A percentile compares a stretch with the other conserved stretches of the same genome.
phyloP scores from a whole-genome alignment of 148 eudicot species.

The Oxyria digyna region DNA sequence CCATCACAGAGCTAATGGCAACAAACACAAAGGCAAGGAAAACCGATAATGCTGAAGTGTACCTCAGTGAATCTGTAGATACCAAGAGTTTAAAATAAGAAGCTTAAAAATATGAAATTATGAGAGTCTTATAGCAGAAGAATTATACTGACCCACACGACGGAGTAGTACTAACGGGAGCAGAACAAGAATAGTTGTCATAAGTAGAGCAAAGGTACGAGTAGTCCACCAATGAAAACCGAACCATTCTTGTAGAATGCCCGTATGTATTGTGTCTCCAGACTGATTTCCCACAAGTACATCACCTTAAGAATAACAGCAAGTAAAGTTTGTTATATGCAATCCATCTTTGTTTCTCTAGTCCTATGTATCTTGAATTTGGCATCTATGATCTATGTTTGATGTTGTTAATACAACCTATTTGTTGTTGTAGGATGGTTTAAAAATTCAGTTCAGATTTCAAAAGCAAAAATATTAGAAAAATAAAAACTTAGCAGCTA shows the following conservation, averaged over 20 bases:
- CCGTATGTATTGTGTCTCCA: slow-evolving; percentile 61
- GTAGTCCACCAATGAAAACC: slow-evolving; percentile 97
- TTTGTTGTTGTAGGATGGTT: too few relatives aligned
- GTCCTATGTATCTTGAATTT: background rate
- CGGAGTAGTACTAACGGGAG: slow-evolving; percentile 69
- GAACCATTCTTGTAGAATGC: slow-evolving; percentile 89
- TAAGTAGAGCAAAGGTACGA: slow-evolving; percentile 56
- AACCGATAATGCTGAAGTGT: slow-evolving; percentile 78
- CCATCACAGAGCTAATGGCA: slow-evolving; percentile 60
- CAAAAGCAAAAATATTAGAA: background rate
- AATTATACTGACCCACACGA: slow-evolving; percentile 57
- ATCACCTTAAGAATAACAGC: slow-evolving; percentile 40
- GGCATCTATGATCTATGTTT: background rate
- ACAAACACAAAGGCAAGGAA: slow-evolving; percentile 76
- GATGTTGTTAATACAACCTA: background rate
- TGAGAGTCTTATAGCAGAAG: background rate
- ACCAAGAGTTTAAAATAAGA: too few relatives aligned
- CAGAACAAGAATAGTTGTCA: slow-evolving; percentile 42
- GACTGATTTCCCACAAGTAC: slow-evolving; percentile 79
- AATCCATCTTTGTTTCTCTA: background rate
- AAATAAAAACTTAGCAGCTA: background rate
- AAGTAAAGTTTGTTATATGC: background rate
- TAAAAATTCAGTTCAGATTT: background rate
- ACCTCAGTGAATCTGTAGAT: slow-evolving; percentile 66
- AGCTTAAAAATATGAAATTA: too few relatives aligned